Base-by-base conservation (phyloP, 2,329 filamentous ascomycete species). In the Didymella keratinophila region DNA sequence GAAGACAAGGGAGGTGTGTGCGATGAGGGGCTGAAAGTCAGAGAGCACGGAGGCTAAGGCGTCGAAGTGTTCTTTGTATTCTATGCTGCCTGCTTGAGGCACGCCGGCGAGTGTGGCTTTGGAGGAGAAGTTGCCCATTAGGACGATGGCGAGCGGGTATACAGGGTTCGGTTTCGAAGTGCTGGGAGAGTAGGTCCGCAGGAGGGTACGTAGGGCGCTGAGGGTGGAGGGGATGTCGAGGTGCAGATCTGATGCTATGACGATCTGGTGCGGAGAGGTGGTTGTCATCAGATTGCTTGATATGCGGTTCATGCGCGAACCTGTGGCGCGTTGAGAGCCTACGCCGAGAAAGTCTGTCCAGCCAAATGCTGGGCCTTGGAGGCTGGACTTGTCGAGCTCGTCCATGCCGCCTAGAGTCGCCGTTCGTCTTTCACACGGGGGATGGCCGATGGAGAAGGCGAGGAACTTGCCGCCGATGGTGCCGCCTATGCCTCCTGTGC, bases 41-140 rank as follows among this genome's bases (percentile, higher is more conserved):
- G 91, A 84, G 6, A 99, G 83, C 1, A 92, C 84, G 2, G 89
- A 87, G 3, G 95, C 94, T 12, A 99, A 84, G 9, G 88, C 87
- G 78, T 99, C 93, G 75, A 98, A 97, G 74, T 91, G 89, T 78
- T 98, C 95, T 80, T 98, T 98, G 80, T 97, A 98, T 78, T 96
- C 93, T 67, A 98, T 93, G 76, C 91, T 94, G 36, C 92, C 91
- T 21, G 89, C 88, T 42, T 85, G 89, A 36, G 87, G 89, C 0
- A 75, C 87, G 52, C 90, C 89, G 27, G 83, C 82, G 71, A 89
- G 82, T 51, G 81, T 80, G 21, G 86, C 82, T 65, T 82, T 80
- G 44, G 81, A 83, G 52, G 83, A 82, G 71, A 99, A 98, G 76
- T 95, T 96, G 36, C 95, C 95, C 45, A 92, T 87, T 7, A 99